Conservation (phyloP, 2,329 filamentous ascomycete genomes). For the Coniella vitis region DNA sequence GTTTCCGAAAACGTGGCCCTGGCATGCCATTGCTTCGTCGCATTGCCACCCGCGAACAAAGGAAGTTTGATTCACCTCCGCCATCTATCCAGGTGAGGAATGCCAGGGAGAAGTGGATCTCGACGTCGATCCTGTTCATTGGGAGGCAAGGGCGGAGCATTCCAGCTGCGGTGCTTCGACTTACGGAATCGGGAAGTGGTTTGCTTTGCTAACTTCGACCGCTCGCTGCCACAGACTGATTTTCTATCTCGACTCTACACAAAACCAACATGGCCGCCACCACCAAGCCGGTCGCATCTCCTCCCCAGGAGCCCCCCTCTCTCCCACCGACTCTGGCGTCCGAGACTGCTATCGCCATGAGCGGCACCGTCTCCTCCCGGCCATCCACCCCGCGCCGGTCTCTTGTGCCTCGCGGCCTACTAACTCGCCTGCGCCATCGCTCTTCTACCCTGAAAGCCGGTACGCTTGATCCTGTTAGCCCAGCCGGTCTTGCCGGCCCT, state of each 20-base stretch:
- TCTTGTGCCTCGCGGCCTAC: conserved; percentile 1
- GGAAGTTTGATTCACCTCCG: background rate
- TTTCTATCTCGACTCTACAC: background rate
- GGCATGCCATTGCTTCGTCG: background rate
- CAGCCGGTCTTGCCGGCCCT: background rate
- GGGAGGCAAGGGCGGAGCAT: background rate
- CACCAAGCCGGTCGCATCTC: background rate
- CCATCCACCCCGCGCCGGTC: conserved; percentile 1
- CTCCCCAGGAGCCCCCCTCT: background rate
- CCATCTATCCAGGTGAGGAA: background rate
- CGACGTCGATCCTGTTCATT: conserved; percentile 1
- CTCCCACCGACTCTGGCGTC: background rate
- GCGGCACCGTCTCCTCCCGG: background rate
- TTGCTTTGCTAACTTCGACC: background rate
- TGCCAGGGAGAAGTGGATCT: conserved; percentile 1
- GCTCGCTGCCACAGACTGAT: background rate
- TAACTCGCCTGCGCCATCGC: conserved; percentile 7
- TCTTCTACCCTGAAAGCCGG: conserved; percentile 7
- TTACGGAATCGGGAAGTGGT: background rate
- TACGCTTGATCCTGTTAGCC: background rate
- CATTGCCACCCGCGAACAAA: conserved; percentile 1
- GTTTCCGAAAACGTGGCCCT: background rate
- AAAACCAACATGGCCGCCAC: background rate
- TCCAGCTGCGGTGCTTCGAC: background rate
- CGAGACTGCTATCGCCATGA: background rate